Evolutionary conservation across 305 asterid species (phyloP).

Genomic region (Caryopteris hybrid): DNA sequence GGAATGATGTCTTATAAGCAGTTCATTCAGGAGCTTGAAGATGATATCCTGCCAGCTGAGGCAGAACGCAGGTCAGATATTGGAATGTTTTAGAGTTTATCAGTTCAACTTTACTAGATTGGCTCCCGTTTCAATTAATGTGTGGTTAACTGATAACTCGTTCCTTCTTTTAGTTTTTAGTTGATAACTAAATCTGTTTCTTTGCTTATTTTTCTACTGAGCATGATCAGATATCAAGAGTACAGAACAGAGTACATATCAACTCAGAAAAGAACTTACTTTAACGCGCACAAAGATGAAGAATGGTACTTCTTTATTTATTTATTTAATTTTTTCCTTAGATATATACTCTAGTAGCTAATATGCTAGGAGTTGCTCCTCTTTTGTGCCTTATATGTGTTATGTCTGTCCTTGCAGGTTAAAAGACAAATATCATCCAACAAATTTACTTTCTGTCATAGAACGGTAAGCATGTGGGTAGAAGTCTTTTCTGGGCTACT

Average conservation of each 20-base stretch:
- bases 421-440: constrained; percentile 95
- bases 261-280: constrained; percentile 82
- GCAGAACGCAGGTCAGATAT: constrained; percentile 89
- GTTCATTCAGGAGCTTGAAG: constrained; percentile 99
- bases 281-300: constrained; percentile 87
- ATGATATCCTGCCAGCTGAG: constrained; percentile 93
- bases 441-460: constrained; percentile 75
- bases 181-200: too few species aligned
- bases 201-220: constrained; percentile 3
- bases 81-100: constrained; percentile 14
- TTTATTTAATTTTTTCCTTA: not conserved
- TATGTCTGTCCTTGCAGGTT: constrained; percentile 54
- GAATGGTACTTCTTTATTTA: constrained; percentile 55
- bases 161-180: too few species aligned
- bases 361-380: constrained; percentile 1
- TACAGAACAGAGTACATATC: constrained; percentile 84
- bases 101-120: constrained; percentile 15
- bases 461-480: constrained; percentile 53
- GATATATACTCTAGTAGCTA: not conserved
- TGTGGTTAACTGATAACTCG: not conserved
- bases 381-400: constrained; percentile 13
- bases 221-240: constrained; percentile 77
- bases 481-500: not conserved
- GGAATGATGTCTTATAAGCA: constrained; percentile 99
- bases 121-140: not conserved